Evolutionary conservation across 768 basidiomycete species (phyloP).

Genomic region (Psilocybe subaeruginosa): DNA sequence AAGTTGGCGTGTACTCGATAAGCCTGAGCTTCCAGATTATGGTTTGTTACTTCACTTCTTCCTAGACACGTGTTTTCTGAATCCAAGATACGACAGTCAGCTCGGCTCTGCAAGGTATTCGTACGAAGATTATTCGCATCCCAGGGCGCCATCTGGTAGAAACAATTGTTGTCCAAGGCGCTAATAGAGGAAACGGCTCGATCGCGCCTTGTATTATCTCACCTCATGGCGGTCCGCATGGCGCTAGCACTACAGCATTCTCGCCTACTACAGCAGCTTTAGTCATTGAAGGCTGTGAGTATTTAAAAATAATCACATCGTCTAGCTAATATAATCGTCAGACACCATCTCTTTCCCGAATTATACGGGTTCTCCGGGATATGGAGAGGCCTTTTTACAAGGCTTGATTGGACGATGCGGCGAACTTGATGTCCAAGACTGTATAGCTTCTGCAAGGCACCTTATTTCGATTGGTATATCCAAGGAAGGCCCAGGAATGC

Average conservation of each 20-base stretch:
- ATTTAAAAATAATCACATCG: neutral
- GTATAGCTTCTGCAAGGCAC: constrained; percentile 54
- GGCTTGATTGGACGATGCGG: constrained; percentile 63
- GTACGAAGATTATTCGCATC: constrained; percentile 48
- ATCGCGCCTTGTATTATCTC: constrained; percentile 48
- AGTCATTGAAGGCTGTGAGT: constrained; percentile 66
- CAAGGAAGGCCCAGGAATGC: constrained; percentile 48
- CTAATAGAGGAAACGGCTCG: constrained; percentile 21
- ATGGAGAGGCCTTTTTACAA: constrained; percentile 61
- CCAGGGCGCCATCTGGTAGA: constrained; percentile 54
- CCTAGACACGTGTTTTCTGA: neutral
- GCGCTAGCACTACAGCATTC: constrained; percentile 49
- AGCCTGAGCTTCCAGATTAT: constrained; percentile 38
- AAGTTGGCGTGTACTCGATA: constrained; percentile 45
- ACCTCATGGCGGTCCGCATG: constrained; percentile 71
- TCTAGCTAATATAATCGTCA: constrained; percentile 21
- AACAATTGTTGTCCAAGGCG: constrained; percentile 49
- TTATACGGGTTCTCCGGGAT: constrained; percentile 72
- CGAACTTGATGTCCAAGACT: constrained; percentile 66
- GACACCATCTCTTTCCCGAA: constrained; percentile 66
- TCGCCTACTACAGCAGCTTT: constrained; percentile 43
- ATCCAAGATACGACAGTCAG: constrained; percentile 37
- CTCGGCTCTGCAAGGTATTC: constrained; percentile 41
- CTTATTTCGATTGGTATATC: constrained; percentile 55
- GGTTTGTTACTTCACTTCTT: constrained; percentile 34